These are phyloP conservation scores for Zygoascus meyerae DNA, from an alignment of 1,139 yeast species.

Conservation along the genomic window DNA sequence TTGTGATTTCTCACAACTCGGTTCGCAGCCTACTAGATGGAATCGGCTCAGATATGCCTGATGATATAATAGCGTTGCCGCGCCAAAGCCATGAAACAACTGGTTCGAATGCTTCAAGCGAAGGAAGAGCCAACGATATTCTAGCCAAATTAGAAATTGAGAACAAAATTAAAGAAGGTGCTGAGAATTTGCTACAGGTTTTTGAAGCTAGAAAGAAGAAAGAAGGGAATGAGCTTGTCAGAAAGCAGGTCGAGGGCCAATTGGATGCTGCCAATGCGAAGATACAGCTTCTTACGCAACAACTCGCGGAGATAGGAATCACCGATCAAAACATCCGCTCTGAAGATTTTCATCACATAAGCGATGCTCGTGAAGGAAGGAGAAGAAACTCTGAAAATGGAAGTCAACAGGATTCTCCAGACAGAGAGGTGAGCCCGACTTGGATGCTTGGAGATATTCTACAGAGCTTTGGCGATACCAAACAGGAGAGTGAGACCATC, in stretches of 20 bases:
- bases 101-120: constrained; percentile 12
- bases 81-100: constrained; percentile 14
- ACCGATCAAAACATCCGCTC: too few species aligned
- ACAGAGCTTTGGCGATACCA: constrained; percentile 43
- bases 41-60: constrained; percentile 9
- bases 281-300: constrained; percentile 30
- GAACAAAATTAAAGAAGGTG: constrained; percentile 37
- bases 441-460: constrained; percentile 47
- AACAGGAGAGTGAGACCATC: constrained; percentile 44
- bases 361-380: not conserved
- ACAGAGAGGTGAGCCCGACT: constrained; percentile 38
- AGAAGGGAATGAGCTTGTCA: constrained; percentile 26
- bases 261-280: constrained; percentile 36
- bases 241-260: constrained; percentile 34
- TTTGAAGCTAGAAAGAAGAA: constrained; percentile 24
- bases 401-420: not conserved
- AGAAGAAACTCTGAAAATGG: not conserved
- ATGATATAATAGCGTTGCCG: constrained; percentile 20
- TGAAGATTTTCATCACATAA: constrained; percentile 25
- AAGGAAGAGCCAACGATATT: constrained; percentile 28
- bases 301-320: constrained; percentile 17
- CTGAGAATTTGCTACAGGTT: constrained; percentile 37
- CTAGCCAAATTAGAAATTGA: constrained; percentile 36
- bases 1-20: too few species aligned
- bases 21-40: too few species aligned